A percentile compares a stretch with the other conserved stretches of the same genome.
phyloP scores from a whole-genome alignment of 2,329 filamentous ascomycete species.

The Fonsecaea pedrosoi region DNA sequence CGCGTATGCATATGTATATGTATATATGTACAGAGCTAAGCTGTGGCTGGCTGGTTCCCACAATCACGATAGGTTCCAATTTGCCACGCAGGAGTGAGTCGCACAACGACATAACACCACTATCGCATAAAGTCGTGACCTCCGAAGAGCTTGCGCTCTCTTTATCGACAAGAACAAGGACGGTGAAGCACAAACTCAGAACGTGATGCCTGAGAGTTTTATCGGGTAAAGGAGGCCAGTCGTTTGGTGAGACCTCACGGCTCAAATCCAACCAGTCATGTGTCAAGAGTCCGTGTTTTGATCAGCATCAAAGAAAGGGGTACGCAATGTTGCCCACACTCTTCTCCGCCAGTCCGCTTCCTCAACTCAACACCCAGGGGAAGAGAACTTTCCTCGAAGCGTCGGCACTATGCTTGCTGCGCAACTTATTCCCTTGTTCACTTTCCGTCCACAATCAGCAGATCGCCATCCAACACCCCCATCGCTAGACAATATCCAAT shows the following conservation, averaged over 20 bases:
- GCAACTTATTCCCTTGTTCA: neutral
- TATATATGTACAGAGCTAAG: no score
- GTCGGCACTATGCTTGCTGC: neutral
- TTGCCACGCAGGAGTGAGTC: no score
- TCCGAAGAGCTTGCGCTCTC: no score
- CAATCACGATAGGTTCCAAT: no score
- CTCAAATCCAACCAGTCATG: neutral
- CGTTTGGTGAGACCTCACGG: neutral
- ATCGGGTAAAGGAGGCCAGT: neutral
- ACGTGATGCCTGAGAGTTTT: neutral
- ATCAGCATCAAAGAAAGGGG: neutral
- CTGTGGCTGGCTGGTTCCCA: no score
- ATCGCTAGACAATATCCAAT: conserved; percentile 4
- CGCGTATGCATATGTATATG: no score
- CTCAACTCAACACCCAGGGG: neutral
- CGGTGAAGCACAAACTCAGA: neutral
- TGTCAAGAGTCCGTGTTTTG: neutral
- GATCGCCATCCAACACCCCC: conserved; percentile 5
- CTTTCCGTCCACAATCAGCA: neutral
- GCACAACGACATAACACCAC: no score
- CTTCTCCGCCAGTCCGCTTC: neutral
- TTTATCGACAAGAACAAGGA: neutral
- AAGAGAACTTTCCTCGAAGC: neutral
- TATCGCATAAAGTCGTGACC: no score
- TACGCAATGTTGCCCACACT: neutral